Evolutionary conservation across 2,329 filamentous ascomycete genomes (phyloP), one percentile per base, ranked within the genome.

Genomic region (Fusarium sp.): DNA sequence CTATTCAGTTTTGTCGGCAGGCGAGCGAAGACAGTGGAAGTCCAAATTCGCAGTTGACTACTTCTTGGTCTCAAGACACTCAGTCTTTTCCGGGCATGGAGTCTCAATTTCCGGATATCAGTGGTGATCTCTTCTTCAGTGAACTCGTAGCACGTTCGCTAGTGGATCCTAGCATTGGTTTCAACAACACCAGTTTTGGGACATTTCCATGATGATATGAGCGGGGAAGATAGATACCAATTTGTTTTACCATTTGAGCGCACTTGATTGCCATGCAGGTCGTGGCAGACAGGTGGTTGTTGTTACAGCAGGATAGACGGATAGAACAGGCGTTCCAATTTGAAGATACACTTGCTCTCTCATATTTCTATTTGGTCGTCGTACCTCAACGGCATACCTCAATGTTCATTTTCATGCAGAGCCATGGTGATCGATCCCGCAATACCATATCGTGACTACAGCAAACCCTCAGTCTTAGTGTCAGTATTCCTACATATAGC

Each of bases 151-250:
- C 39, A 14, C 61, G 60, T 21, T 28, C 46, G 15, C n/a, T 59
- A 4, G 24, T 39, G 17, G 40, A 46, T 15, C 14, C 52, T 19
- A 28, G 17, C 15, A 26, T 65, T 9, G 24, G 22, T 8, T 9
- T 46, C 15, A 28, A 17, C 13, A 3, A 24, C 24, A 15, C 22
- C 15, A 34, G 39, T 26, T 42, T 24, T 17, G 36, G 15, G 40
- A 38, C 22, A n/a, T 15, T n/a, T 36, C 34, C 13, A 24, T 45
- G 34, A 43, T 34, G 15, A 28, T 28, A 34, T 24, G 26, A 38
- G 38, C 22, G 51, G 8, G 44, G 33, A 51, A 7, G 7, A 17
- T 24, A 14, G 45, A 65, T 65, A 59, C 62, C 60, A 65, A 65
- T 38, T 65, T 65, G 40, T 10, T 65, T 57, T 46, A n/a, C 17